Conservation (phyloP, 441 rosid species). For the Pelargonium hybrid region DNA sequence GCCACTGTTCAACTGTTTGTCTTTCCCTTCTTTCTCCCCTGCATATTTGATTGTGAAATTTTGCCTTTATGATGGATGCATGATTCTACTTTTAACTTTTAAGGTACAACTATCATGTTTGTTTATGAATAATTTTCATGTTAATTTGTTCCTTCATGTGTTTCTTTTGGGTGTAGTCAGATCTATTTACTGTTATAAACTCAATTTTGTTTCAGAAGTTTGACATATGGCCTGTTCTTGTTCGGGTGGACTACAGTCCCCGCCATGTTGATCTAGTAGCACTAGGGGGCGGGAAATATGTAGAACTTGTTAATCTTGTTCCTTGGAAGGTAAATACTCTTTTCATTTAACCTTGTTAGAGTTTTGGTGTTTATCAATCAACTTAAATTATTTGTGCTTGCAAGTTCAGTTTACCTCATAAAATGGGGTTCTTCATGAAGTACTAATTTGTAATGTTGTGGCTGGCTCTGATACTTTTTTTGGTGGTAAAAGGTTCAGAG, state of each 20-base stretch:
- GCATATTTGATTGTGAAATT: neutral
- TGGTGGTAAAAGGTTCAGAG: no score
- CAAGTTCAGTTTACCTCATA: neutral
- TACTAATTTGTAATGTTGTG: neutral
- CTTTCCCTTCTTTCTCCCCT: neutral
- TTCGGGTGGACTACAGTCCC: slow-evolving; percentile 93
- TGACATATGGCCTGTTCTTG: slow-evolving; percentile 68
- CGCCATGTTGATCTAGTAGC: slow-evolving; percentile 82
- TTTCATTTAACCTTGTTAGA: slow-evolving; percentile 4
- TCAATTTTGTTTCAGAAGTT: slow-evolving; percentile 57
- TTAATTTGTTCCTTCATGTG: slow-evolving; percentile 1
- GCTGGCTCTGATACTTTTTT: no score
- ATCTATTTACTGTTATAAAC: slow-evolving; percentile 26
- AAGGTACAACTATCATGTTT: neutral
- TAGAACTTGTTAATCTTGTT: slow-evolving; percentile 87
- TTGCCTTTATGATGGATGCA: neutral
- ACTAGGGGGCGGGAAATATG: slow-evolving; percentile 75
- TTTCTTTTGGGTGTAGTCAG: slow-evolving; percentile 16
- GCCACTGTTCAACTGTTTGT: neutral
- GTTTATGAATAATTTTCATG: neutral
- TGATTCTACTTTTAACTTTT: slow-evolving; percentile 5
- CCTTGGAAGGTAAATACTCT: slow-evolving; percentile 81
- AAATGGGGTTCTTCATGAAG: neutral
- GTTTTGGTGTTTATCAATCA: neutral
- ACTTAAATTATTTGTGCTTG: neutral